Percentiles rank a stretch among this genome's conserved stretches.
phyloP scores from a whole-genome alignment of 108 stramenopile species.

The Cyclostephanos invisitatus region DNA sequence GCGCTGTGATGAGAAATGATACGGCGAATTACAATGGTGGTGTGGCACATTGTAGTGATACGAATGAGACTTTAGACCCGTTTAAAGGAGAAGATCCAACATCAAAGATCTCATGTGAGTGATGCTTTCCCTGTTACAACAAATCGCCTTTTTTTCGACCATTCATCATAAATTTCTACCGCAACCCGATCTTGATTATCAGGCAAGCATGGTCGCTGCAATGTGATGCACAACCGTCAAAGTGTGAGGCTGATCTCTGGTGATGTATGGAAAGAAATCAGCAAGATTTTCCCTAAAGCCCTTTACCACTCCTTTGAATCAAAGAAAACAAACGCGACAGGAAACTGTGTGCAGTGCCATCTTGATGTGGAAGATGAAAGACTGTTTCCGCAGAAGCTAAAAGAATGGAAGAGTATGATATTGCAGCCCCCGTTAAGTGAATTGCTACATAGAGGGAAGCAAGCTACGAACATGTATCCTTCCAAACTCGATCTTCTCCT shows the following conservation, averaged over 20 bases:
- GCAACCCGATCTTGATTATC: not conserved
- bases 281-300: slow-evolving; percentile 62
- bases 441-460: slow-evolving; percentile 8
- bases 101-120: slow-evolving; percentile 58
- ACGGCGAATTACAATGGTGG: not conserved
- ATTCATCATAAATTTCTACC: slow-evolving; percentile 1
- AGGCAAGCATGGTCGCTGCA: slow-evolving; percentile 48
- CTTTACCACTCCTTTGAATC: slow-evolving; percentile 30
- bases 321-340: slow-evolving; percentile 17
- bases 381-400: slow-evolving; percentile 28
- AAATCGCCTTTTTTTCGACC: not conserved
- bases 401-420: slow-evolving; percentile 39
- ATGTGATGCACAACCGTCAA: slow-evolving; percentile 38
- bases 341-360: slow-evolving; percentile 42
- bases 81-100: slow-evolving; percentile 35
- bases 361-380: slow-evolving; percentile 28
- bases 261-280: slow-evolving; percentile 53
- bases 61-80: slow-evolving; percentile 10
- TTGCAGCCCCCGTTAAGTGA: slow-evolving; percentile 18
- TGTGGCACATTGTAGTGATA: not conserved
- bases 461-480: not conserved
- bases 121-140: not conserved
- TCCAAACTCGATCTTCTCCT: slow-evolving; percentile 14
- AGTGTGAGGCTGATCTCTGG: slow-evolving; percentile 33
- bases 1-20: not conserved